phyloP scores from a whole-genome alignment of 352 stramenopile species.

The Phytopythium mirpurense region DNA sequence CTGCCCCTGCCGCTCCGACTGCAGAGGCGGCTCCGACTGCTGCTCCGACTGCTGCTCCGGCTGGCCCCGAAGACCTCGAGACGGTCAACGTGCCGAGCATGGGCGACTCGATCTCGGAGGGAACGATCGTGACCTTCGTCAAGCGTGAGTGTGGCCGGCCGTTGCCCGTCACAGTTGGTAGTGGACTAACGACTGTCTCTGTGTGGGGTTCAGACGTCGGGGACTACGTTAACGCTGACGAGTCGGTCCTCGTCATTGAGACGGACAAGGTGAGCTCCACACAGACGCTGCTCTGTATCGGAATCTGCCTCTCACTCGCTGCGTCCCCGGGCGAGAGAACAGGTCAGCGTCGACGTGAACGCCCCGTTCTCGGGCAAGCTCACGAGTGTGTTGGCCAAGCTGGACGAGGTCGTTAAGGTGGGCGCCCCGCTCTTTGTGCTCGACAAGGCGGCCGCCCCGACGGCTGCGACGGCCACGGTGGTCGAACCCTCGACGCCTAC shows the following conservation, averaged over 20 bases:
- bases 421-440: slow-evolving; percentile 89
- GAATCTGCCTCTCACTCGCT: no score
- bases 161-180: neutral
- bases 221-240: slow-evolving; percentile 94
- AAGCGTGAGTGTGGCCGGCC: slow-evolving; percentile 42
- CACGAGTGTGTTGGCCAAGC: slow-evolving; percentile 90
- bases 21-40: slow-evolving; percentile 8
- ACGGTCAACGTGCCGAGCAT: slow-evolving; percentile 87
- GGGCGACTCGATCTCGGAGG: slow-evolving; percentile 97
- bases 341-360: slow-evolving; percentile 90
- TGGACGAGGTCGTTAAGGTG: slow-evolving; percentile 96
- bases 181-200: neutral
- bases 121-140: slow-evolving; percentile 92
- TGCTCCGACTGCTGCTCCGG: slow-evolving; percentile 10
- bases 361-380: slow-evolving; percentile 89
- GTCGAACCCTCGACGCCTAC: slow-evolving; percentile 2
- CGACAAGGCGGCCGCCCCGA: slow-evolving; percentile 61
- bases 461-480: neutral
- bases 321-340: no score
- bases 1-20: slow-evolving; percentile 5
- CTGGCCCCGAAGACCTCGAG: slow-evolving; percentile 34
- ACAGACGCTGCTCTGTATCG: neutral
- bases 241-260: slow-evolving; percentile 96
- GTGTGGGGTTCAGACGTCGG: slow-evolving; percentile 66
- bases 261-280: slow-evolving; percentile 94